Base-by-base conservation (phyloP, 805 yeast genomes). In the Candida schatavii region DNA sequence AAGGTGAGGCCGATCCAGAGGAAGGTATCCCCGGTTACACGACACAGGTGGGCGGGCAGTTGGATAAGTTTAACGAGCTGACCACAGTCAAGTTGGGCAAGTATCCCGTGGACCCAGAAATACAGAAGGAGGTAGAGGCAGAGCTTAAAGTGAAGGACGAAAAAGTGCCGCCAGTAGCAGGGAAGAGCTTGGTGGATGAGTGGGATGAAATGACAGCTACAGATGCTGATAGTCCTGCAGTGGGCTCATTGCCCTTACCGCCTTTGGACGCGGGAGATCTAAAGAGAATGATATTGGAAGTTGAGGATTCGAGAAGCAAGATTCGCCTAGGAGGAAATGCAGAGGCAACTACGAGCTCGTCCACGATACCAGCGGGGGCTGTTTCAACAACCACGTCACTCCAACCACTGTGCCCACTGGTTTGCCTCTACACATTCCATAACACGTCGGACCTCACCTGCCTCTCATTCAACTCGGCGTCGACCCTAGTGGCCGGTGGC, bases 361-460 rank as follows among this genome's bases (percentile, higher is more conserved):
- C n/a, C n/a, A n/a, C n/a, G n/a, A n/a, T n/a, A n/a, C n/a, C n/a
- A n/a, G n/a, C n/a, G n/a, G n/a, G 28, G 9, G 28, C 13, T 25
- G 28, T 9, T 25, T 9, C 11, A 10, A 11, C 27, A 7, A 23
- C 27, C 10, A 17, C 13, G 13, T 14, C 22, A 6, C 36, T 77
- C 25, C 96, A 86, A 64, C 85, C 95, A 3, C 72, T 88, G 18
- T 78, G 91, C 20, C 99, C 99, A 18, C 85, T 95, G 43, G 96
- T 91, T 27, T 93, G 98, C 64, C 88, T 91, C 96, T 93, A 93
- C 69, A 91, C 98, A 1, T 90, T 93, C 68, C 99, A 93, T 70
- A 93, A 93, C 64, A 87, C 97, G 9, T 84, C 85, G 49, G 95
- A 86, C 46, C 70, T 93, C 74, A 86, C 95, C n/a, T 80, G 89